Percentiles rank a stretch among this genome's conserved stretches.
These are phyloP conservation scores for Picochlorum sp. DNA, from an alignment of 139 green algal genomes.

Conservation along the genomic window DNA sequence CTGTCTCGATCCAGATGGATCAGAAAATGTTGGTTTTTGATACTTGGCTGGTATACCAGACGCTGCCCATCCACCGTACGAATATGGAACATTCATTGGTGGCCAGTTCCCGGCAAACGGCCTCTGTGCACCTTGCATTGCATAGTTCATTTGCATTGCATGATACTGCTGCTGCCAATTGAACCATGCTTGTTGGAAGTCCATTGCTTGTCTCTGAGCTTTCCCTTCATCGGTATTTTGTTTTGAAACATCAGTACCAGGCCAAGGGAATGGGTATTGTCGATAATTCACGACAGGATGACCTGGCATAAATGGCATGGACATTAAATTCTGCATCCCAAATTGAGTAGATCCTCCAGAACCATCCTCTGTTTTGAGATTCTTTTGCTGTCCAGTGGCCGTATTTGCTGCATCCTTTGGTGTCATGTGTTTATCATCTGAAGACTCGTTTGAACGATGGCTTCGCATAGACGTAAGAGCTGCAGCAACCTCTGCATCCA, in stretches of 20 bases:
- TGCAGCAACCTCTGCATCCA: conserved; percentile 26
- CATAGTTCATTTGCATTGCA: not conserved
- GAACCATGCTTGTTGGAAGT: conserved; percentile 4
- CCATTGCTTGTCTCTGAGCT: conserved; percentile 8
- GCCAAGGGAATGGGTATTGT: not conserved
- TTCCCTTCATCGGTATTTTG: not conserved
- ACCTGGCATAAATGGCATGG: not conserved
- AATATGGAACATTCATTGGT: conserved; percentile 1
- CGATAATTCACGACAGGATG: not conserved
- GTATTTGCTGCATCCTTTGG: no score
- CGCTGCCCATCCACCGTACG: not conserved
- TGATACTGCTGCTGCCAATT: not conserved
- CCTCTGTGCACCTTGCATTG: not conserved
- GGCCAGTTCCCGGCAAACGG: not conserved
- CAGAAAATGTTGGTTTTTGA: no score
- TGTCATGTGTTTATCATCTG: not conserved
- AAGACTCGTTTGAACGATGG: not conserved
- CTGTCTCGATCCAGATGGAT: no score
- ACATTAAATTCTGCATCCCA: not conserved
- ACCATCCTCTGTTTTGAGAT: not conserved
- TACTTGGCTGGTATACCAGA: no score
- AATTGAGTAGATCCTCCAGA: not conserved
- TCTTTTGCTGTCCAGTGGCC: no score
- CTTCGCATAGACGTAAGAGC: conserved; percentile 18
- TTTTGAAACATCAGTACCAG: not conserved